These are phyloP conservation scores for Phytophthora sp. DNA, from an alignment of 352 stramenopile species.

Conservation along the genomic window DNA sequence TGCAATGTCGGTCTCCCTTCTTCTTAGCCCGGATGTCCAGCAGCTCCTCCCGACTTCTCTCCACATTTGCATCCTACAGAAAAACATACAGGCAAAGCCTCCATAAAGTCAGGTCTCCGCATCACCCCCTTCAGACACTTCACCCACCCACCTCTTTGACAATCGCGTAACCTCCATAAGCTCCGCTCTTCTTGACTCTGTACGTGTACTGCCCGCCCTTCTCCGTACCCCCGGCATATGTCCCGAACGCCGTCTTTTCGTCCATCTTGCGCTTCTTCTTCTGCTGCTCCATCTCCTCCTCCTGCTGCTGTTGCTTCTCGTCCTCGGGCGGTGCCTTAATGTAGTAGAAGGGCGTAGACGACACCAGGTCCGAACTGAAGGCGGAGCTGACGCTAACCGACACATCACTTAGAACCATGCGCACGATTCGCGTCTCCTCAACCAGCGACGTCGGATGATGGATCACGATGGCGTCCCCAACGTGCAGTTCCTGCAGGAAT, in stretches of 20 bases:
- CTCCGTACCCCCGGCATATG: slow-evolving; percentile 86
- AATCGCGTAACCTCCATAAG: slow-evolving; percentile 87
- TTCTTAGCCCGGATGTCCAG: slow-evolving; percentile 87
- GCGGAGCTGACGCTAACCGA: slow-evolving; percentile 84
- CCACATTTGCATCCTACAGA: slow-evolving; percentile 50
- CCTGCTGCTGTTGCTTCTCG: slow-evolving; percentile 41
- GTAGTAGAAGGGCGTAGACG: slow-evolving; percentile 88
- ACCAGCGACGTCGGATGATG: slow-evolving; percentile 85
- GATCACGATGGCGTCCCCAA: slow-evolving; percentile 89
- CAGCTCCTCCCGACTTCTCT: slow-evolving; percentile 84
- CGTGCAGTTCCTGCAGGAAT: slow-evolving; percentile 83
- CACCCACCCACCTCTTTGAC: slow-evolving; percentile 68
- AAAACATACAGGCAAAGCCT: not conserved
- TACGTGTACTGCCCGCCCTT: slow-evolving; percentile 77
- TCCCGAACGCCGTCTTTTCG: slow-evolving; percentile 81
- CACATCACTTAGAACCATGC: slow-evolving; percentile 91
- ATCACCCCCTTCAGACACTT: not conserved
- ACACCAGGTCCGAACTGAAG: slow-evolving; percentile 91
- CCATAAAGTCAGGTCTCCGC: not conserved
- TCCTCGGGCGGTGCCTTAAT: slow-evolving; percentile 85
- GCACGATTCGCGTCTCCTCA: slow-evolving; percentile 90
- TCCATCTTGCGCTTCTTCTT: slow-evolving; percentile 63
- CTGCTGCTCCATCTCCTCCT: slow-evolving; percentile 50
- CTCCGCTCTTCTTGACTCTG: slow-evolving; percentile 83
- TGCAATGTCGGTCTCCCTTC: slow-evolving; percentile 89